Evolutionary conservation across 2,329 filamentous ascomycete genomes (phyloP).

Genomic region (Aspergillus unguis): DNA sequence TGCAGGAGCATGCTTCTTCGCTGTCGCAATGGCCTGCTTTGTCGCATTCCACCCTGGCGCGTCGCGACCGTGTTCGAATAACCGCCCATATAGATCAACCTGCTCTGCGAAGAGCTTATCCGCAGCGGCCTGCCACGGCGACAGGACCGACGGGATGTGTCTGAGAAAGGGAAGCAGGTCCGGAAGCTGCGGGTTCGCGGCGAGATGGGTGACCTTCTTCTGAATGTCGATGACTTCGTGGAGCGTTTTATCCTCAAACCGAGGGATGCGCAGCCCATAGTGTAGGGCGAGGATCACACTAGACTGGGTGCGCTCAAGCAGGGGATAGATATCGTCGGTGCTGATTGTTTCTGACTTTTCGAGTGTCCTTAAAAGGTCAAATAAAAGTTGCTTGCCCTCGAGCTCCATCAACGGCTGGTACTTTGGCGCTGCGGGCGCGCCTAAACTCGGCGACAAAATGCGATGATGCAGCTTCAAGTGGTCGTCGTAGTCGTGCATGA

Average conservation of each 20-base stretch:
- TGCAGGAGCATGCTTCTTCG: constrained; percentile 36
- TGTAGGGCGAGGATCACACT: constrained; percentile 53
- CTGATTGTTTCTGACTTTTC: constrained; percentile 4
- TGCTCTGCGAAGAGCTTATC: constrained; percentile 23
- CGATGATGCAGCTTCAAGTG: constrained; percentile 47
- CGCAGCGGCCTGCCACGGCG: constrained; percentile 44
- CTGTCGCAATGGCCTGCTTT: constrained; percentile 26
- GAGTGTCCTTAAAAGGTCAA: constrained; percentile 37
- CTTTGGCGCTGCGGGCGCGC: constrained; percentile 43
- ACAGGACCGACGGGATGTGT: constrained; percentile 44
- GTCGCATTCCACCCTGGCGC: constrained; percentile 26
- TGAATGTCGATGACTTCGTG: constrained; percentile 48
- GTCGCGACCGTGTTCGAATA: constrained; percentile 19
- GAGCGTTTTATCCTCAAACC: constrained; percentile 44
- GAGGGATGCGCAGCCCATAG: constrained; percentile 50
- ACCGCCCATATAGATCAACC: constrained; percentile 26
- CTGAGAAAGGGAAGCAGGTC: constrained; percentile 47
- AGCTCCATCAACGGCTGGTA: constrained; percentile 53
- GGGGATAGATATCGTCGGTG: constrained; percentile 43
- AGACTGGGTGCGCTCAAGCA: constrained; percentile 51
- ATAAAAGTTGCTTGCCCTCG: constrained; percentile 46
- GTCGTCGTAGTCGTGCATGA: constrained; percentile 54
- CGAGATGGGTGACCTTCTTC: constrained; percentile 47
- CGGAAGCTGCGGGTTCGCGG: constrained; percentile 47
- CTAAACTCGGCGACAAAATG: constrained; percentile 49